Evolutionary conservation across 305 asterid genomes (phyloP), one percentile per base, ranked within the genome.

Genomic region (Fraxinus paxiana): DNA sequence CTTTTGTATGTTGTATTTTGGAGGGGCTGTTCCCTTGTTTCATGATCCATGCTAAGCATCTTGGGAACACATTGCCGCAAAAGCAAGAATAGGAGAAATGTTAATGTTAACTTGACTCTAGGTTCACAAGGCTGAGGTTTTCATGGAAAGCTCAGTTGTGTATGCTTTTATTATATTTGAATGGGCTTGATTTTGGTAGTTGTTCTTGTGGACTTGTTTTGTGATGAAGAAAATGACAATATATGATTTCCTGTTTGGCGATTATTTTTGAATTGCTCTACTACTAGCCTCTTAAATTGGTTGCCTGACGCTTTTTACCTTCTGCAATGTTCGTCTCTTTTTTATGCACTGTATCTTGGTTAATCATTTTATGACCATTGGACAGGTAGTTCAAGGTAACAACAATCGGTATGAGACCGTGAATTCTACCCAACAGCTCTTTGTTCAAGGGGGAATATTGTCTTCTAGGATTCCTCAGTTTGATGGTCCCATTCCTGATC

Each of bases 401-500:
- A 67, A 28, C 18, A 67, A 1, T 26, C 34, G 3, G n/a, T 9
- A 24, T 22, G 72, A 24, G 33, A 22, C 72, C 24, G 59, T 72
- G 71, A 43, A 80, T 69, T 73, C 81, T 83, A 73, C 22, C 70
- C 84, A 79, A 69, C 87, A 84, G 80, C 83, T 74, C 72, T 73
- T 33, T 54, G 79, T 72, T 79, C 85, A 75, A 78, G 90, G 85
- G 79, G 83, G 80, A 38, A 61, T 79, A 38, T 80, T 54, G 15
- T 76, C 89, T 43, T 84, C 88, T 72, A 83, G 85, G 85, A 90
- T 93, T 84, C 90, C 96, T 79, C 98, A 94, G 87, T 81, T 85
- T 73, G 98, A 94, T 75, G 98, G 98, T 35, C 98, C 97, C 61
- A 87, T 86, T 12, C 92, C 95, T 74, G 98, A 91, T 87, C 92